A percentile compares a stretch with the other conserved stretches of the same genome.
phyloP scores from a whole-genome alignment of 2,329 filamentous ascomycete genomes.

The Epichloe elymi region DNA sequence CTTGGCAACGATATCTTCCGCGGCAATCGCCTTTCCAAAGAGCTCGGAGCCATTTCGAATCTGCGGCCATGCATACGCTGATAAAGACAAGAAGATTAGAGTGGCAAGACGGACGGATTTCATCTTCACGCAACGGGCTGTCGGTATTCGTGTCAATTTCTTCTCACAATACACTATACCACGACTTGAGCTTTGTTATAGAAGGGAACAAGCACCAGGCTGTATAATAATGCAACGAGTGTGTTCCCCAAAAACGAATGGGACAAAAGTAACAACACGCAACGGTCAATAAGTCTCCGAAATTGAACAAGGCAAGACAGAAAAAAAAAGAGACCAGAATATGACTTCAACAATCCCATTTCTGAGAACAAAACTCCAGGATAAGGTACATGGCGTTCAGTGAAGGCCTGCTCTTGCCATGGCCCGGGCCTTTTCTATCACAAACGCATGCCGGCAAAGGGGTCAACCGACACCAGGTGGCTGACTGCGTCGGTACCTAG shows the following conservation, averaged over 20 bases:
- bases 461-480: not conserved
- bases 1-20: not conserved
- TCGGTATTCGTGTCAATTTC: no score
- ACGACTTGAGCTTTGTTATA: not conserved
- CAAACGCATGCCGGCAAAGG: not conserved
- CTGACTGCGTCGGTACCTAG: not conserved
- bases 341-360: not conserved
- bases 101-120: not conserved
- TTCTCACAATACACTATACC: no score
- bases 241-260: no score
- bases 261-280: no score
- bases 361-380: no score
- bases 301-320: not conserved
- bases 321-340: not conserved
- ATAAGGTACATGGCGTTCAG: no score
- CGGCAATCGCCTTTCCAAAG: slow-evolving; percentile 1
- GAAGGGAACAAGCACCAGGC: not conserved
- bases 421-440: not conserved
- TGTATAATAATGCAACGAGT: not conserved
- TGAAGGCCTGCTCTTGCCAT: no score
- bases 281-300: no score
- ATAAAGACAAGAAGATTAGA: slow-evolving; percentile 4
- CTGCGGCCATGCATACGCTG: slow-evolving; percentile 7
- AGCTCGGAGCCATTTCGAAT: slow-evolving; percentile 5
- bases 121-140: no score